These are phyloP conservation scores for Solanum lycopersicoides DNA, from an alignment of 257 asterid species.

Conservation along the genomic window DNA sequence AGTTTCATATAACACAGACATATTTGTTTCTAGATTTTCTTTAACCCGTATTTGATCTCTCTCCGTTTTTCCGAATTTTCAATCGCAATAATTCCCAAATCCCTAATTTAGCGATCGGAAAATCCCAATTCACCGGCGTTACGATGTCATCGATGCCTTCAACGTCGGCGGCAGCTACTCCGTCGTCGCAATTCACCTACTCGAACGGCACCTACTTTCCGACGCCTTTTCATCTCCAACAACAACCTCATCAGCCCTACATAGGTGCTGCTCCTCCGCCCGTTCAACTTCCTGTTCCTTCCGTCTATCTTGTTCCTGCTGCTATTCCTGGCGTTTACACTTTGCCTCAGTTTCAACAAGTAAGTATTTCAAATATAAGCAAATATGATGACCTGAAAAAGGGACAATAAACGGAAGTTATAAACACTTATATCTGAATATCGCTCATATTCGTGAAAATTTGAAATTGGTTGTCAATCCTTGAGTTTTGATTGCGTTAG, in stretches of 20 bases:
- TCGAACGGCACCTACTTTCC: slow-evolving; percentile 68
- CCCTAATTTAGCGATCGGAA: background rate
- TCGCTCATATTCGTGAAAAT: background rate
- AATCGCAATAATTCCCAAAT: background rate
- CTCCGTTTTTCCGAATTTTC: background rate
- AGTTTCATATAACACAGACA: too few species aligned
- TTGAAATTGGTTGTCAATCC: background rate
- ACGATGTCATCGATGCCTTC: slow-evolving; percentile 15
- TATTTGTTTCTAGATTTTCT: background rate
- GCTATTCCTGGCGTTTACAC: slow-evolving; percentile 10
- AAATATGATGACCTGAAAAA: background rate
- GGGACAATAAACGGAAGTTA: background rate
- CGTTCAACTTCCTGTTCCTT: slow-evolving; percentile 6
- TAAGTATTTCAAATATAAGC: background rate
- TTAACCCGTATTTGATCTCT: background rate
- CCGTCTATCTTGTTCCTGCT: slow-evolving; percentile 16
- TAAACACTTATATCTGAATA: background rate
- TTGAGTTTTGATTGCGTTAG: background rate
- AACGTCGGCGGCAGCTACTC: background rate
- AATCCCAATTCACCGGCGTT: background rate
- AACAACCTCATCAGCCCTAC: slow-evolving; percentile 40
- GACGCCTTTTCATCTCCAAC: slow-evolving; percentile 87
- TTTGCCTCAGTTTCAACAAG: slow-evolving; percentile 25
- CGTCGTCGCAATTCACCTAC: slow-evolving; percentile 49
- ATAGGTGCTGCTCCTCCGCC: slow-evolving; percentile 57